These are phyloP conservation scores for Boletus bicolor DNA, from an alignment of 768 basidiomycete species.

Conservation along the genomic window DNA sequence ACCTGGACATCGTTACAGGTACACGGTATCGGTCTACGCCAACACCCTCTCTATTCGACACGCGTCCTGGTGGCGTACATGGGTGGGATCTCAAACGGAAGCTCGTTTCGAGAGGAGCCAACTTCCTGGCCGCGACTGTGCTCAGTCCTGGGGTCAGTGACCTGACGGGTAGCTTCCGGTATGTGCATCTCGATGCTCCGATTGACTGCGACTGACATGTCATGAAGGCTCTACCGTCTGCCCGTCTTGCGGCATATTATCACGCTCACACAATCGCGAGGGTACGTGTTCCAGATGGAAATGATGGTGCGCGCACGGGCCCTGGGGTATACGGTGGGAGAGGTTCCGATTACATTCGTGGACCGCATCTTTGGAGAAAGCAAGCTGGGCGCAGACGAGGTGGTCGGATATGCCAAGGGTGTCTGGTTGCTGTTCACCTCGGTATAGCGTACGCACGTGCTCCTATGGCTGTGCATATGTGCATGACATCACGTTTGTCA, in stretches of 20 bases:
- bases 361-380: conserved; percentile 93
- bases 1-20: conserved; percentile 91
- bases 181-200: conserved; percentile 19
- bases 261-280: conserved; percentile 77
- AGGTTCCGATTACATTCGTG: conserved; percentile 92
- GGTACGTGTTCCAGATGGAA: conserved; percentile 98
- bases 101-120: conserved; percentile 83
- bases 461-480: conserved; percentile 1
- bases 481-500: conserved; percentile 26
- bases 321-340: conserved; percentile 81
- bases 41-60: conserved; percentile 51
- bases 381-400: conserved; percentile 84
- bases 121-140: conserved; percentile 85
- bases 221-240: conserved; percentile 65
- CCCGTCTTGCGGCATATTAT: conserved; percentile 81
- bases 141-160: conserved; percentile 86
- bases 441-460: conserved; percentile 42
- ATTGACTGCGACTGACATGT: not conserved
- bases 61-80: conserved; percentile 79
- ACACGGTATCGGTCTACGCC: conserved; percentile 76
- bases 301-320: conserved; percentile 92
- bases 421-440: conserved; percentile 77
- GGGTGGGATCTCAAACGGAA: conserved; percentile 93
- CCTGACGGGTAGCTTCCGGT: conserved; percentile 89
- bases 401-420: conserved; percentile 83